A percentile compares a stretch with the other conserved stretches of the same genome.
These are phyloP conservation scores for Chlamydomonas applanata DNA, from an alignment of 139 green algal genomes.

Conservation along the genomic window DNA sequence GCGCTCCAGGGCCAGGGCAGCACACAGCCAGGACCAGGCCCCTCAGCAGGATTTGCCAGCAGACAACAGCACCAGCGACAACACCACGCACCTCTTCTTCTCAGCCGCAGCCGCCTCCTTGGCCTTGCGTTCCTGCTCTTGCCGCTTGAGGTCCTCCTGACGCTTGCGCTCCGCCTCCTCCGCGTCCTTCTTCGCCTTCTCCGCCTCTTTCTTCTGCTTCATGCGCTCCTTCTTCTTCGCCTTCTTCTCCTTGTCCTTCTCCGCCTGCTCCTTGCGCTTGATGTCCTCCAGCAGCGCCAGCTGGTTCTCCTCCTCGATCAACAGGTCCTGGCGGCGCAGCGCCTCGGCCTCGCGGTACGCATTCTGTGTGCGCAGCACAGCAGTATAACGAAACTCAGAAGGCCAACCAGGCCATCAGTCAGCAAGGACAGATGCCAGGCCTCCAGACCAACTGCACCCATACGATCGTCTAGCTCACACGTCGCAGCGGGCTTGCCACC, in stretches of 20 bases:
- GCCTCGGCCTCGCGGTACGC: conserved; percentile 82
- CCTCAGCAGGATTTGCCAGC: too few species aligned
- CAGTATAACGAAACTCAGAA: not conserved
- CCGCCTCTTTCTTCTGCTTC: conserved; percentile 75
- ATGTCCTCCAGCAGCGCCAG: conserved; percentile 57
- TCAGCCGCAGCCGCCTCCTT: conserved; percentile 40
- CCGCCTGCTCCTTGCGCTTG: conserved; percentile 51
- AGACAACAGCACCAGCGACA: too few species aligned
- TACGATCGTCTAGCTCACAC: not conserved
- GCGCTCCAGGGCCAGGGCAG: too few species aligned
- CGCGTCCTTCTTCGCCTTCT: conserved; percentile 60
- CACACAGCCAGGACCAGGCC: too few species aligned
- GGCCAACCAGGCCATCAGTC: too few species aligned
- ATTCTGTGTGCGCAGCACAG: conserved; percentile 43
- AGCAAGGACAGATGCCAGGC: not conserved
- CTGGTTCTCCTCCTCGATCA: conserved; percentile 93
- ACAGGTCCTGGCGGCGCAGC: conserved; percentile 82
- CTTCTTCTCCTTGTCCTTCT: conserved; percentile 66
- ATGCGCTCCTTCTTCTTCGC: conserved; percentile 77
- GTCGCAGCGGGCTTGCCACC: too few species aligned
- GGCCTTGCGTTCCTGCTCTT: conserved; percentile 47
- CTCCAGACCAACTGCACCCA: not conserved
- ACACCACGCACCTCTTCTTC: conserved; percentile 22
- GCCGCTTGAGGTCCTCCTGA: conserved; percentile 41
- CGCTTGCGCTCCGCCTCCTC: conserved; percentile 43